Conservation (phyloP, 371 early-diverging fungal species). For the Syncephalastrum racemosum region DNA sequence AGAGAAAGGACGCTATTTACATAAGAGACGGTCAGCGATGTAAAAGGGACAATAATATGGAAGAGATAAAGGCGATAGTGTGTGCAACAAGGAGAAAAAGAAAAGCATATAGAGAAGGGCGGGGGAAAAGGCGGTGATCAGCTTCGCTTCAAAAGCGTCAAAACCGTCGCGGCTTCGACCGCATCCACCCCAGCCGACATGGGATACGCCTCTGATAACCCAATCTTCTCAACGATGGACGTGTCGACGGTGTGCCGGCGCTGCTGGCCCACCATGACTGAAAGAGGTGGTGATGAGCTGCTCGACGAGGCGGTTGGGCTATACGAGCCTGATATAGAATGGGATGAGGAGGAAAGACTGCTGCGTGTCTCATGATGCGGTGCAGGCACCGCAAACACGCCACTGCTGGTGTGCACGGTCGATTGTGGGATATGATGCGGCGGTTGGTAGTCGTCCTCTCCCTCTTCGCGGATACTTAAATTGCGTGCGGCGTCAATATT, state of each 20-base stretch:
- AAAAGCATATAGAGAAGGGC: conserved; percentile 8
- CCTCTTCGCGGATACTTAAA: conserved; percentile 8
- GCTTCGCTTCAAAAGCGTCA: conserved; percentile 41
- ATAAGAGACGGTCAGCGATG: neutral
- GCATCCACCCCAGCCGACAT: conserved; percentile 33
- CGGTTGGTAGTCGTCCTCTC: neutral
- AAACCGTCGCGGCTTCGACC: conserved; percentile 40
- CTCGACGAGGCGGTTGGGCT: conserved; percentile 9
- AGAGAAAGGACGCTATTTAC: conserved; percentile 4
- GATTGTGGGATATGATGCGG: neutral
- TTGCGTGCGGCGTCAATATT: conserved; percentile 14
- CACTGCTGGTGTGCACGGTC: neutral
- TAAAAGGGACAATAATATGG: conserved; percentile 2
- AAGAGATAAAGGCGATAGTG: conserved; percentile 5
- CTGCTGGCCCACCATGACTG: conserved; percentile 6
- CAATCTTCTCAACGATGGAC: conserved; percentile 17
- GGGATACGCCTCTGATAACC: conserved; percentile 6
- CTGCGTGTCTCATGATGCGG: neutral
- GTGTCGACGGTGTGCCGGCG: conserved; percentile 11
- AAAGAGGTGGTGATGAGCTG: conserved; percentile 11
- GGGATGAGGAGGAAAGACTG: conserved; percentile 6
- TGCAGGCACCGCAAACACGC: conserved; percentile 13
- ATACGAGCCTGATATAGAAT: conserved; percentile 9
- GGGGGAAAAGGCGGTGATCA: conserved; percentile 3
- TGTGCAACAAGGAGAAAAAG: conserved; percentile 1